These are phyloP conservation scores for Penicillium decumbens DNA, from an alignment of 2,329 filamentous ascomycete genomes.

Conservation along the genomic window DNA sequence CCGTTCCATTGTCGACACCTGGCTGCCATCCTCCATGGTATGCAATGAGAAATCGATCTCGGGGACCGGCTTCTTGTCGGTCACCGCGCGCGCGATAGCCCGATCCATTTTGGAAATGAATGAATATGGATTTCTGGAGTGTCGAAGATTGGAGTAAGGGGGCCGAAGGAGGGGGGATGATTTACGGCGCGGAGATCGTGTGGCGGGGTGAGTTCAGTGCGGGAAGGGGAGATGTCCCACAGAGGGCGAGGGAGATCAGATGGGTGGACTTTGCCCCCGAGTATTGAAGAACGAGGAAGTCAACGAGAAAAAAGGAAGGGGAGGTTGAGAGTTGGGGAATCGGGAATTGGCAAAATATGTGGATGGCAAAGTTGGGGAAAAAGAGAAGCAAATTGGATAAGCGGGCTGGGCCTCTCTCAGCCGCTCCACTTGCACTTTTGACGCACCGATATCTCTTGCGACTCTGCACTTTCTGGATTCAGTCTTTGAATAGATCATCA, in stretches of 20 bases:
- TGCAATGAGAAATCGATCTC: conserved; percentile 99
- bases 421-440: conserved; percentile 1
- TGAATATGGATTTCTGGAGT: conserved; percentile 1
- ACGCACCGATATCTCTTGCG: not conserved
- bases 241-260: conserved; percentile 3
- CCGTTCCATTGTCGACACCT: conserved; percentile 91
- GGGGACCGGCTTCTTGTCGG: conserved; percentile 89
- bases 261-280: not conserved
- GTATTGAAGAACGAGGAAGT: not conserved
- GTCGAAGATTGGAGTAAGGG: conserved; percentile 10
- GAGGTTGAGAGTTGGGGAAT: not conserved
- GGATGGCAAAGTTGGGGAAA: conserved; percentile 19
- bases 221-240: conserved; percentile 13
- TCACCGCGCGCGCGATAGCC: conserved; percentile 76
- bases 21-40: conserved; percentile 93
- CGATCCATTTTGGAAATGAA: conserved; percentile 37
- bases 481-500: not conserved
- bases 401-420: conserved; percentile 17
- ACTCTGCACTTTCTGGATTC: not conserved
- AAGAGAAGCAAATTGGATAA: conserved; percentile 24
- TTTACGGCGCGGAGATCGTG: conserved; percentile 12
- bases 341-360: conserved; percentile 7
- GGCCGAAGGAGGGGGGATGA: conserved; percentile 2
- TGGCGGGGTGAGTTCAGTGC: conserved; percentile 10
- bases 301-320: not conserved